phyloP scores from a whole-genome alignment of 257 asterid genomes.

The Thymus quinquecostatus region DNA sequence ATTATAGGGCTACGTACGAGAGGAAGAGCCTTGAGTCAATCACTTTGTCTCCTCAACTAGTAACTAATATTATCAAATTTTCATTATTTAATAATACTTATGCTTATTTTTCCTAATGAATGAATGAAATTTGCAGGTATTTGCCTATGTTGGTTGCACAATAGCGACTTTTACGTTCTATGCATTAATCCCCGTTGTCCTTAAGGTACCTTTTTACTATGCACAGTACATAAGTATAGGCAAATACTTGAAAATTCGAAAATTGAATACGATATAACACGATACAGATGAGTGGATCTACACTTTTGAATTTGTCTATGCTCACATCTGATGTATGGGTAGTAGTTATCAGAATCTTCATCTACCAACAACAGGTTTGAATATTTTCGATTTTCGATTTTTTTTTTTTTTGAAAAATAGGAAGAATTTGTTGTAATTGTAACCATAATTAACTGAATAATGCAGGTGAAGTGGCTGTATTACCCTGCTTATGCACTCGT shows the following conservation, averaged over 20 bases:
- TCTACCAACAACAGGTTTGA: conserved; percentile 67
- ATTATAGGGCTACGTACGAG: conserved; percentile 45
- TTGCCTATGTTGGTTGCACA: conserved; percentile 47
- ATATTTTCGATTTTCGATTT: neutral
- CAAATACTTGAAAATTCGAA: too few species aligned
- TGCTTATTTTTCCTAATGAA: too few species aligned
- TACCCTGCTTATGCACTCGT: conserved; percentile 22
- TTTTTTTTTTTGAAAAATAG: too few species aligned
- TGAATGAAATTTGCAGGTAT: too few species aligned
- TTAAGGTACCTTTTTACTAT: conserved; percentile 21
- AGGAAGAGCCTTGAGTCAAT: conserved; percentile 53
- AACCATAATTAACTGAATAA: too few species aligned
- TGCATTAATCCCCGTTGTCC: conserved; percentile 26
- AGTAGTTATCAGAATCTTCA: conserved; percentile 52
- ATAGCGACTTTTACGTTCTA: conserved; percentile 48
- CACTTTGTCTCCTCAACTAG: conserved; percentile 55
- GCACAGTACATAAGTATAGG: too few species aligned
- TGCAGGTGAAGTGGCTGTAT: conserved; percentile 24
- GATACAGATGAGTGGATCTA: conserved; percentile 64
- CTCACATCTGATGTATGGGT: conserved; percentile 79
- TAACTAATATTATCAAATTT: too few species aligned
- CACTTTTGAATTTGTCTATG: conserved; percentile 62
- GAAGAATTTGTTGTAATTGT: neutral
- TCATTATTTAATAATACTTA: too few species aligned
- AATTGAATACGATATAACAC: too few species aligned